Evolutionary conservation across 148 eudicot genomes (phyloP).

Genomic region (Vaccinium vitisidaea): DNA sequence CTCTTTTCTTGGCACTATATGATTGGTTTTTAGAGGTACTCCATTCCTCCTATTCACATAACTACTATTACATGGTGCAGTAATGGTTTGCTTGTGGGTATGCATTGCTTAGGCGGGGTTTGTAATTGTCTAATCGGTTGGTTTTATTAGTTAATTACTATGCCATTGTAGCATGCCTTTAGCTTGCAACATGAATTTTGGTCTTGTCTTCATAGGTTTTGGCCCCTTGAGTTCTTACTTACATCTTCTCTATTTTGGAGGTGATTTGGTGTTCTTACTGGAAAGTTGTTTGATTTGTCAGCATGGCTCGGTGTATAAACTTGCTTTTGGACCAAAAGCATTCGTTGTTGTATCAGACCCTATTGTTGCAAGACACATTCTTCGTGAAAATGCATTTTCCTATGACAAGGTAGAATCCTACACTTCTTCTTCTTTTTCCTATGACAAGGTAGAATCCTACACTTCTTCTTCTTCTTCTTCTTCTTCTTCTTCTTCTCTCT

Average conservation of each 20-base stretch:
- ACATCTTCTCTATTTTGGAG: background rate
- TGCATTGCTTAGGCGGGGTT: background rate
- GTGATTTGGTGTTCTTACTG: background rate
- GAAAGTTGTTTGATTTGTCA: conserved; percentile 36
- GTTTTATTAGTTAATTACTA: background rate
- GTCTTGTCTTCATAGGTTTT: background rate
- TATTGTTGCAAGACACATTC: conserved; percentile 80
- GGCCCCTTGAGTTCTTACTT: background rate
- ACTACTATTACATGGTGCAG: conserved; percentile 5
- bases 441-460: no score
- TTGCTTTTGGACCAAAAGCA: conserved; percentile 99
- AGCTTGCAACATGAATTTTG: background rate
- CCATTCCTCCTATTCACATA: conserved; percentile 9
- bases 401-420: no score
- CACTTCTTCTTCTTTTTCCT: no score
- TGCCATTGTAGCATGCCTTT: background rate
- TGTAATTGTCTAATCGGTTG: background rate
- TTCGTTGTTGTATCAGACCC: conserved; percentile 98
- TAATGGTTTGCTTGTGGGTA: conserved; percentile 16
- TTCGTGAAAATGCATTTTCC: conserved; percentile 93
- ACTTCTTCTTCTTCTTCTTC: no score
- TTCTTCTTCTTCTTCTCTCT: no score
- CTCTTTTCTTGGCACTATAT: conserved; percentile 87
- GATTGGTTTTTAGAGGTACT: conserved; percentile 97
- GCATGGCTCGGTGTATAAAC: conserved; percentile 98